Evolutionary conservation across 345 rosid species (phyloP).

Genomic region (Hypericum androsaemum): DNA sequence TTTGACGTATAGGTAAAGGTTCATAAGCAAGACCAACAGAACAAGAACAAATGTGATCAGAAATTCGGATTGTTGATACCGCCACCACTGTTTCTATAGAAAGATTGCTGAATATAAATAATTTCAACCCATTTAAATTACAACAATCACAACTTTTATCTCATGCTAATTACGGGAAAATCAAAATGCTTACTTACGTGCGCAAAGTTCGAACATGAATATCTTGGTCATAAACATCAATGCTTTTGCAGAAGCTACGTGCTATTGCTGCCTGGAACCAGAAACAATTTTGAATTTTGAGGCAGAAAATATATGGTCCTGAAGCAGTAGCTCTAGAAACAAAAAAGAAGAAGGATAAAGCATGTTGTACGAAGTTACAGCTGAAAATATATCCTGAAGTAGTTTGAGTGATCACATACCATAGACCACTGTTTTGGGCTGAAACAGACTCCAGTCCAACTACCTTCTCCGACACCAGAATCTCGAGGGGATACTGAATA

Average conservation of each 20-base stretch:
- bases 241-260: slow-evolving; percentile 44
- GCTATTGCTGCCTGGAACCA: slow-evolving; percentile 53
- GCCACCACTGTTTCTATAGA: no score
- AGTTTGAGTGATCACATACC: slow-evolving; percentile 22
- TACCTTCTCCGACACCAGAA: slow-evolving; percentile 63
- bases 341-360: no score
- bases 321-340: background rate
- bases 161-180: no score
- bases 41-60: no score
- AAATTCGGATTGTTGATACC: no score
- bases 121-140: no score
- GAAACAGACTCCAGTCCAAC: slow-evolving; percentile 71
- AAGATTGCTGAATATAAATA: no score
- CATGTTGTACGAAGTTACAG: background rate
- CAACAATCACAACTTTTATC: no score
- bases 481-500: slow-evolving; percentile 56
- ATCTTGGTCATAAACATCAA: slow-evolving; percentile 69
- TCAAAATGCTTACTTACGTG: slow-evolving; percentile 27
- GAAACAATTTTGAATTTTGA: background rate
- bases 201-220: slow-evolving; percentile 46
- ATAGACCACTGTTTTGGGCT: slow-evolving; percentile 57
- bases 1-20: no score
- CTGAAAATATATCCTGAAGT: background rate
- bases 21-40: no score
- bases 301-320: background rate